phyloP scores from a whole-genome alignment of 257 asterid genomes.

The Nicotiana undulata region DNA sequence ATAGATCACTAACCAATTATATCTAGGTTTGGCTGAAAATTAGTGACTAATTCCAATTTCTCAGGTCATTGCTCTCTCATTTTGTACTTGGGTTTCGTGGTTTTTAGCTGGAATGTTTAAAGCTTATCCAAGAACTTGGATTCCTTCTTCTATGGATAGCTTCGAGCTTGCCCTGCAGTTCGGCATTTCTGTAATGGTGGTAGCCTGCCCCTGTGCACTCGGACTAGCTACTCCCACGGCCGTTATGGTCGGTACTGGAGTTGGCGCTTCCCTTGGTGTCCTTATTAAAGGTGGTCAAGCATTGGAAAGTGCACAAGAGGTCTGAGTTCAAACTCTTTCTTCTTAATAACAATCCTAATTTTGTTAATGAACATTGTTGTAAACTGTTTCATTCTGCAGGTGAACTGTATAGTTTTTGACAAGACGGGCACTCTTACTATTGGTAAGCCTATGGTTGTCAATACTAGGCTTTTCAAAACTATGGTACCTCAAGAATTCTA shows the following conservation, averaged over 20 bases:
- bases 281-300: conserved; percentile 92
- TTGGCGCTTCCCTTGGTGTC: conserved; percentile 79
- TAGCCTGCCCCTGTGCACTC: conserved; percentile 90
- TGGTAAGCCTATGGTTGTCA: conserved; percentile 74
- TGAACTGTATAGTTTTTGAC: conserved; percentile 64
- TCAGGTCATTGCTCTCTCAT: conserved; percentile 52
- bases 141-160: conserved; percentile 65
- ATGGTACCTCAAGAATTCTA: conserved; percentile 44
- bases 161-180: conserved; percentile 86
- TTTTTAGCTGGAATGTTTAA: conserved; percentile 53
- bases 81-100: conserved; percentile 65
- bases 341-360: not conserved
- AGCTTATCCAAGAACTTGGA: conserved; percentile 60
- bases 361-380: not conserved
- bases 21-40: not conserved
- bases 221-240: conserved; percentile 93
- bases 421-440: conserved; percentile 82
- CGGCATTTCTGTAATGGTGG: conserved; percentile 84
- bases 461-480: conserved; percentile 42
- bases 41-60: not conserved
- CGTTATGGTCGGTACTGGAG: conserved; percentile 84
- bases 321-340: conserved; percentile 6
- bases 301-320: conserved; percentile 81
- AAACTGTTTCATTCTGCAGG: conserved; percentile 29
- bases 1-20: not conserved